A percentile compares a stretch with the other conserved stretches of the same genome.
phyloP scores from a whole-genome alignment of 78 protist genomes.

The Guillardia theta region DNA sequence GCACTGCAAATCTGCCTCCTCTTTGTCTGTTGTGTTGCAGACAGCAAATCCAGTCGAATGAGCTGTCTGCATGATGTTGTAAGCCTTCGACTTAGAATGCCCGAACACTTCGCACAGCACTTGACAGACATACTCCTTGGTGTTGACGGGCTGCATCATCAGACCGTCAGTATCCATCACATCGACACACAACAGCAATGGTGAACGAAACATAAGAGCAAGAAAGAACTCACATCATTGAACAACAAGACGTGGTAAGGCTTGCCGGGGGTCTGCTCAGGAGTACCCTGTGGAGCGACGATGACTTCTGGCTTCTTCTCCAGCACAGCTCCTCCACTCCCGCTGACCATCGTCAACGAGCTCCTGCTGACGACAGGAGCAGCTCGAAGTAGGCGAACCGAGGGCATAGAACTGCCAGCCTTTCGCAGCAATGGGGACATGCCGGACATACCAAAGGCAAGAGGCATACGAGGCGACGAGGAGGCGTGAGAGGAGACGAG shows the following conservation, averaged over 20 bases:
- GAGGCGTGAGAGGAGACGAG: no score
- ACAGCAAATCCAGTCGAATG: background rate
- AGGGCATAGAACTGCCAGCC: no score
- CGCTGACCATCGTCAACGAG: no score
- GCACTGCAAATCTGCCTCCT: conserved; percentile 17
- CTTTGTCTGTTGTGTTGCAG: background rate
- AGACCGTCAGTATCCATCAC: no score
- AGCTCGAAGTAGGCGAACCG: no score
- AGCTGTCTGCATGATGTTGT: background rate
- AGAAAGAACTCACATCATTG: background rate
- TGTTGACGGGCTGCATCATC: background rate
- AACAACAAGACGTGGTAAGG: background rate
- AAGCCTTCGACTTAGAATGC: background rate
- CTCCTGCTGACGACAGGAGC: no score
- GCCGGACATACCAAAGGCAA: no score
- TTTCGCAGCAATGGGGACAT: no score
- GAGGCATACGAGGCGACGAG: no score
- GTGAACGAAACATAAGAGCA: background rate
- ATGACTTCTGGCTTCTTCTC: background rate
- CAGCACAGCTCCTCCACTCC: background rate
- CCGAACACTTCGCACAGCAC: background rate
- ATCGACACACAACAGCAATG: background rate
- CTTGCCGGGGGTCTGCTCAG: background rate
- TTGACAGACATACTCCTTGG: background rate
- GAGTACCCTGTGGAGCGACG: background rate